phyloP scores from a whole-genome alignment of 75 land plant species.

The Pinus albicaulis region DNA sequence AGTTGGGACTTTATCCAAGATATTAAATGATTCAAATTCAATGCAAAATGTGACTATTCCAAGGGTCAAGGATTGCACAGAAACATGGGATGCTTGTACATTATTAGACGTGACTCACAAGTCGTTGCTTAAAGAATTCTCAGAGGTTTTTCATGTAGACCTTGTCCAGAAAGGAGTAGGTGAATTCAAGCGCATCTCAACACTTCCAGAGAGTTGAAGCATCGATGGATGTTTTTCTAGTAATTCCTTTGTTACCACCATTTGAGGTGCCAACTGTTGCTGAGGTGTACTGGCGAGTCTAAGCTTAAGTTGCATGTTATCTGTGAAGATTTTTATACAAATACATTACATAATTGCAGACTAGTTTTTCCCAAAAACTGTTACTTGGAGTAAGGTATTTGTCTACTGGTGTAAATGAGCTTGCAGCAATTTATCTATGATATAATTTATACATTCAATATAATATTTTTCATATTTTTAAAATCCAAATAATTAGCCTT shows the following conservation, averaged over 20 bases:
- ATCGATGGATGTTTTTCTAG: background rate
- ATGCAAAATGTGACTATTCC: constrained; percentile 4
- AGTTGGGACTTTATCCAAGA: constrained; percentile 58
- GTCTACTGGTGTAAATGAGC: too few species aligned
- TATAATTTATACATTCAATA: too few species aligned
- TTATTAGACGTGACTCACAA: constrained; percentile 44
- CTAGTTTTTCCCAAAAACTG: too few species aligned
- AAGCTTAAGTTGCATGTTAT: background rate
- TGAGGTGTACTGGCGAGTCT: background rate
- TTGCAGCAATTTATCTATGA: too few species aligned
- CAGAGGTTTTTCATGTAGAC: constrained; percentile 55
- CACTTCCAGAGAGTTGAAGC: background rate
- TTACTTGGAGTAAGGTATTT: too few species aligned
- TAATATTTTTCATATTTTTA: too few species aligned
- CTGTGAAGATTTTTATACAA: background rate
- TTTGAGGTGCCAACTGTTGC: background rate
- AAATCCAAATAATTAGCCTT: too few species aligned
- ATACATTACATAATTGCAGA: too few species aligned
- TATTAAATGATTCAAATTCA: constrained; percentile 22
- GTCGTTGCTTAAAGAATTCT: constrained; percentile 63
- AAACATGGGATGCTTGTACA: constrained; percentile 11
- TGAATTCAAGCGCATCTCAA: background rate
- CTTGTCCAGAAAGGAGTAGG: background rate
- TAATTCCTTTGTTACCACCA: background rate
- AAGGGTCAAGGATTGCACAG: background rate